These are phyloP conservation scores for Aleurites moluccanus DNA, from an alignment of 441 rosid genomes.

Conservation along the genomic window DNA sequence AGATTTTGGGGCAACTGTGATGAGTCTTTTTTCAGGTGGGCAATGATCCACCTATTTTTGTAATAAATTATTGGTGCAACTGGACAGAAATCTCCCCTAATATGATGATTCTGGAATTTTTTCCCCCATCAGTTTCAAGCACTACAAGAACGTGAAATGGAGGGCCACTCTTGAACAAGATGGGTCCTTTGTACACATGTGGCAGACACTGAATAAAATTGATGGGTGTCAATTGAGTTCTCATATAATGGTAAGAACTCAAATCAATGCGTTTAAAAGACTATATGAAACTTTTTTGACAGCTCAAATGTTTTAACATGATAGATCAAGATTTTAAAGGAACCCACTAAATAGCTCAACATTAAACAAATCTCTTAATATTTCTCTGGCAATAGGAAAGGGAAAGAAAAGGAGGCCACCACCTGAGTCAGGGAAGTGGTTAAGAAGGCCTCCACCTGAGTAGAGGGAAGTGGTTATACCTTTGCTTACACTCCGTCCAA, in stretches of 20 bases:
- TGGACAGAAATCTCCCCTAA: background rate
- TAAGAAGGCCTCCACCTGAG: slow-evolving; percentile 8
- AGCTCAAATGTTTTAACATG: background rate
- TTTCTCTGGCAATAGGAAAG: background rate
- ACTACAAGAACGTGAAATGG: background rate
- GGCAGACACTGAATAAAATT: background rate
- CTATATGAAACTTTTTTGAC: no score
- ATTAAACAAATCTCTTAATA: background rate
- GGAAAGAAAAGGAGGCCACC: background rate
- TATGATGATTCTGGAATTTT: background rate
- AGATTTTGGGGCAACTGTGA: background rate
- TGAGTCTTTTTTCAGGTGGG: background rate
- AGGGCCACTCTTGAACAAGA: background rate
- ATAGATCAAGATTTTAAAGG: background rate
- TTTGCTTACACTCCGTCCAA: slow-evolving; percentile 95
- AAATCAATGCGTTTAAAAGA: background rate
- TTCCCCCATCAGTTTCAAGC: background rate
- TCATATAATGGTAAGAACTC: background rate
- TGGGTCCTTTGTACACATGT: background rate
- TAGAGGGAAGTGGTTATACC: slow-evolving; percentile 34
- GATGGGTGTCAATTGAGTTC: background rate
- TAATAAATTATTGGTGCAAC: background rate
- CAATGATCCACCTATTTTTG: background rate
- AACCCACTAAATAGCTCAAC: background rate
- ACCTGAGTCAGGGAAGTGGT: background rate